Evolutionary conservation across 352 stramenopile genomes (phyloP), one percentile per base, ranked within the genome.

Genomic region (Hyaloperonospora brassicae): DNA sequence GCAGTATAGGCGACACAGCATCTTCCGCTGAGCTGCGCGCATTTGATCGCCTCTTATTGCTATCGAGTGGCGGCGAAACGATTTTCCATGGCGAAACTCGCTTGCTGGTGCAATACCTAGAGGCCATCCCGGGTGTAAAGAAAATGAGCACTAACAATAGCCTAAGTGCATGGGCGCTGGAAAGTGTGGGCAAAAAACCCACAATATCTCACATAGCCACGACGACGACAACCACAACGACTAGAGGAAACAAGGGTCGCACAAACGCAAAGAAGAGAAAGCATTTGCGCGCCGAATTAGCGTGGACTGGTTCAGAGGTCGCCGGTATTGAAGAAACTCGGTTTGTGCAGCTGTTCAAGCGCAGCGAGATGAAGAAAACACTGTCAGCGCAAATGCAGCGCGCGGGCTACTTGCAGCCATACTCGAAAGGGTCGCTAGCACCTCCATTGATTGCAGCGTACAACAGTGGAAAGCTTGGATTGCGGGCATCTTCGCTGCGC

Each of bases 331-430:
- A 62, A 40, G 49, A 67, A 51, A 40, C 34, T 1, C 49, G 44
- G 5, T 67, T 61, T 52, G 54, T 64, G 13, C 56, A 67, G 42
- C 23, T 64, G 24, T 67, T 67, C 59, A 50, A 56, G 23, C 50
- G 44, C 46, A 70, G 59, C 38, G 59, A 70, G 40, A 40, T 49
- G 13, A 63, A 57, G 50, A 48, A 42, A 5, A 47, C 13, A 8
- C 46, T 65, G 42, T 43, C 55, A 23, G 49, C 50, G 34, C 54
- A 67, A 43, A 63, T 64, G 46, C 57, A 61, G 50, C 54, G 43
- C 38, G 58, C 55, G 23, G 58, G 62, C 23, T 62, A 64, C 22
- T 35, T 64, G 14, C 48, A 42, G 10, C 36, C 58, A 34, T n/a
- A 57, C 48, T 54, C 44, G 22, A 53, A 42, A 13, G 35, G 62